Percentiles rank a stretch among this genome's conserved stretches.
Conservation (phyloP, 169 alveolate species). For the Plasmodium ovale region DNA sequence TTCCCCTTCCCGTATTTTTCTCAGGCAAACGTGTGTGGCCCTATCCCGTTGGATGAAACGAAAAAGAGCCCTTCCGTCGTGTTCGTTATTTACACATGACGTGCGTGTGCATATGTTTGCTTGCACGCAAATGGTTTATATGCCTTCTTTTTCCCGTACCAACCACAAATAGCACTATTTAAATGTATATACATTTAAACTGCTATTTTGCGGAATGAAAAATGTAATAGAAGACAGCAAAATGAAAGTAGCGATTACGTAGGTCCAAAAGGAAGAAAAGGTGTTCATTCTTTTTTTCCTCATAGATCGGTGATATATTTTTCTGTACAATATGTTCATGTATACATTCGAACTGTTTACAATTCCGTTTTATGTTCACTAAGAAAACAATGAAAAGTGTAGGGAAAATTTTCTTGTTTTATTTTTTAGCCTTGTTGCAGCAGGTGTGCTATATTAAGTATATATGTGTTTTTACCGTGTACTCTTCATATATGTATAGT, state of each 20-base stretch:
- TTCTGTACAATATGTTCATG: too few species aligned
- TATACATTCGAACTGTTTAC: too few species aligned
- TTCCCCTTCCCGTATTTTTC: too few species aligned
- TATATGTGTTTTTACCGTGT: too few species aligned
- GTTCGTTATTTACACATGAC: not conserved
- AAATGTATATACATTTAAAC: slow-evolving; percentile 34
- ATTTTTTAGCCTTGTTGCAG: not conserved
- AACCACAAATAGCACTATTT: not conserved
- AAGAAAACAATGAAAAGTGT: slow-evolving; percentile 15
- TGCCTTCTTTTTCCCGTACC: not conserved
- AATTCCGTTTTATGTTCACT: slow-evolving; percentile 7
- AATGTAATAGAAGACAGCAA: slow-evolving; percentile 8
- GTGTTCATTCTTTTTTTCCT: too few species aligned
- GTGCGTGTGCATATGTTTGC: too few species aligned
- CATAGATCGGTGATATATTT: too few species aligned
- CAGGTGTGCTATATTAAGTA: slow-evolving; percentile 15
- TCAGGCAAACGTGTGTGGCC: too few species aligned
- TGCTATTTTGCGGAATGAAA: not conserved
- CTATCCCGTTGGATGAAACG: too few species aligned
- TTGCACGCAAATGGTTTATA: not conserved
- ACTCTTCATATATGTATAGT: too few species aligned
- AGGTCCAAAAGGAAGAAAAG: not conserved
- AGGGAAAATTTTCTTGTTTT: not conserved
- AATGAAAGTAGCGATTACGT: not conserved
- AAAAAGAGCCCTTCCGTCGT: too few species aligned